phyloP scores from a whole-genome alignment of 2,329 filamentous ascomycete genomes.

The Tolypocladium amazonense region DNA sequence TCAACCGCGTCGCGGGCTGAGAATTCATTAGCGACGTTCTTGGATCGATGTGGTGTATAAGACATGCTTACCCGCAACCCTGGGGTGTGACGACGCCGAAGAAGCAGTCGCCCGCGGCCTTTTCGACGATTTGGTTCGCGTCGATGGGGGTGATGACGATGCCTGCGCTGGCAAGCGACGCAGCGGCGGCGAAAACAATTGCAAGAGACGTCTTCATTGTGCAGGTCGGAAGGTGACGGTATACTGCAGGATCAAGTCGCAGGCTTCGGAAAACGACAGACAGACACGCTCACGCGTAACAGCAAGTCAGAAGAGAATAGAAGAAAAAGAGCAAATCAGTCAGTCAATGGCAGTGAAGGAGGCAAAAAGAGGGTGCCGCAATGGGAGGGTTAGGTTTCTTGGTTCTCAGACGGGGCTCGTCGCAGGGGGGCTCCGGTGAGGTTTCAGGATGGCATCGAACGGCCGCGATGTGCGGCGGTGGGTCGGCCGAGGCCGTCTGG shows the following conservation, averaged over 20 bases:
- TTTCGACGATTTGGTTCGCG: constrained; percentile 39
- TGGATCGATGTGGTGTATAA: accelerated
- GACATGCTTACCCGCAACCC: constrained; percentile 42
- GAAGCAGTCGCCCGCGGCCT: constrained; percentile 38
- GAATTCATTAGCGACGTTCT: neutral
- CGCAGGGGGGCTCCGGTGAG: constrained; percentile 7
- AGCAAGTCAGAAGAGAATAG: neutral
- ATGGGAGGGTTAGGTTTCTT: neutral
- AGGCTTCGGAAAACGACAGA: neutral
- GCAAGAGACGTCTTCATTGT: constrained; percentile 19
- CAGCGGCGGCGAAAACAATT: constrained; percentile 29
- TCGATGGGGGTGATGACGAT: constrained; percentile 45
- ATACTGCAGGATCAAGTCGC: neutral
- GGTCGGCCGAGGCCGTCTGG: neutral
- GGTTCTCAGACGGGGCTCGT: constrained; percentile 4
- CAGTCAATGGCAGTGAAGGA: neutral
- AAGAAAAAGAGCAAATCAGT: neutral
- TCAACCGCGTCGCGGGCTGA: neutral
- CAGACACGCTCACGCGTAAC: neutral
- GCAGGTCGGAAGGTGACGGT: neutral
- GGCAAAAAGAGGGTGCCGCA: constrained; percentile 1
- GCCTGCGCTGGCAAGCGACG: constrained; percentile 38
- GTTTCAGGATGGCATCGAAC: constrained; percentile 13
- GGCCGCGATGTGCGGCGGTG: neutral
- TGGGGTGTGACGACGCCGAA: constrained; percentile 45